Evolutionary conservation across 768 basidiomycete genomes (phyloP).

Genomic region (Vishniacozyma victoriae): DNA sequence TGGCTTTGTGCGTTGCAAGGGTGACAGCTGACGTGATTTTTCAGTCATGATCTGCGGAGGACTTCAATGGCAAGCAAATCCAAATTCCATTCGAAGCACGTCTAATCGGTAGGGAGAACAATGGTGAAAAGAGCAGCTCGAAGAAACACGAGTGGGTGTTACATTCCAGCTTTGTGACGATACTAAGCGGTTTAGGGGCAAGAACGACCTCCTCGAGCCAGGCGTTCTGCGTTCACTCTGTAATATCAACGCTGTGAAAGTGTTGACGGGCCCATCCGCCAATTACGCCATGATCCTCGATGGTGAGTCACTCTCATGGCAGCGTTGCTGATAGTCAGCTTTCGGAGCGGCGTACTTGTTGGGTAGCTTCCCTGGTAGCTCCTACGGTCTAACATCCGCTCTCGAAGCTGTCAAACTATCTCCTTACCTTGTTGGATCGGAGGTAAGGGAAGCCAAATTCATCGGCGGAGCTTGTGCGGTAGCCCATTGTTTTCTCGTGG

Average conservation of each 20-base stretch:
- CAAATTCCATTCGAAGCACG: conserved; percentile 7
- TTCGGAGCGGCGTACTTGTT: conserved; percentile 81
- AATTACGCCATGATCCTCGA: conserved; percentile 42
- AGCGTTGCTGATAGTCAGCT: conserved; percentile 9
- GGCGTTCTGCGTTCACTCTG: conserved; percentile 81
- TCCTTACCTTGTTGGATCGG: conserved; percentile 58
- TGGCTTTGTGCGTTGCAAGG: too few species aligned
- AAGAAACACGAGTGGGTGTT: too few species aligned
- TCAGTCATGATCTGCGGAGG: conserved; percentile 79
- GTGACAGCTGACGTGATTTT: background rate
- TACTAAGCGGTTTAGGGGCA: conserved; percentile 1
- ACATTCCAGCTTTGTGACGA: conserved; percentile 9
- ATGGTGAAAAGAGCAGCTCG: conserved; percentile 68
- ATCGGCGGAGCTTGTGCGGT: conserved; percentile 78
- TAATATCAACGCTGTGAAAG: conserved; percentile 66
- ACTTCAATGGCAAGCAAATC: conserved; percentile 79
- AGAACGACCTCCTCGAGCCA: conserved; percentile 69
- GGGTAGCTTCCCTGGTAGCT: conserved; percentile 65
- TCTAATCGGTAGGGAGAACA: conserved; percentile 56
- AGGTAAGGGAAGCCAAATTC: conserved; percentile 52
- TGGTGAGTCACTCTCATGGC: conserved; percentile 18
- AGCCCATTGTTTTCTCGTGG: conserved; percentile 75
- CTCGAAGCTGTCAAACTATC: conserved; percentile 62
- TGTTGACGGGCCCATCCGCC: conserved; percentile 55
- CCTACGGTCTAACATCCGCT: conserved; percentile 60